Evolutionary conservation across 352 stramenopile species (phyloP).

Genomic region (Phytophthora meadii): DNA sequence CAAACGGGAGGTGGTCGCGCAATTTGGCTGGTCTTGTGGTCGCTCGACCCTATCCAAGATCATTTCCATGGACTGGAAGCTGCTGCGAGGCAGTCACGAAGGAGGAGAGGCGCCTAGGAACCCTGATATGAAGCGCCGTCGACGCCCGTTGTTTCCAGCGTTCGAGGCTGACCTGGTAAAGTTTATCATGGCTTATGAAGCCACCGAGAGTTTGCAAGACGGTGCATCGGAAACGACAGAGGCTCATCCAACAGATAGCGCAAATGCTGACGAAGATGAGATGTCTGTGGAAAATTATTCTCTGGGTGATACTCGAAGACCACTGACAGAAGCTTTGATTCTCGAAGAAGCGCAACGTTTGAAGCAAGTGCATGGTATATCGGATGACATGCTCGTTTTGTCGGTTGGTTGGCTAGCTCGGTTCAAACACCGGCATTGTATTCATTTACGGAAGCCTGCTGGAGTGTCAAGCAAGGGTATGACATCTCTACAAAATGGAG

Average conservation of each 20-base stretch:
- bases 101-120: conserved; percentile 55
- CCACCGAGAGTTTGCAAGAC: not conserved
- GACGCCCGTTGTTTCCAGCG: conserved; percentile 69
- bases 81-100: conserved; percentile 41
- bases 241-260: not conserved
- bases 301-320: conserved; percentile 3
- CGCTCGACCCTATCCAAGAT: conserved; percentile 84
- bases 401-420: conserved; percentile 76
- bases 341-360: conserved; percentile 76
- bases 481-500: not conserved
- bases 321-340: conserved; percentile 73
- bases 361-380: conserved; percentile 70
- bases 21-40: conserved; percentile 70
- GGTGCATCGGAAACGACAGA: not conserved
- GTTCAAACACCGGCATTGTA: conserved; percentile 79
- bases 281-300: not conserved
- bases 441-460: conserved; percentile 61
- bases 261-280: not conserved
- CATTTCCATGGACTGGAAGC: conserved; percentile 70
- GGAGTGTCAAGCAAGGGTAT: conserved; percentile 18
- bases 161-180: conserved; percentile 74
- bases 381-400: conserved; percentile 71
- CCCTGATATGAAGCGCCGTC: conserved; percentile 77
- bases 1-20: conserved; percentile 53
- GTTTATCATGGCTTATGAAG: conserved; percentile 48